Evolutionary conservation across 2,329 filamentous ascomycete genomes (phyloP).

Genomic region (Paracorniculantispora psalliotae): DNA sequence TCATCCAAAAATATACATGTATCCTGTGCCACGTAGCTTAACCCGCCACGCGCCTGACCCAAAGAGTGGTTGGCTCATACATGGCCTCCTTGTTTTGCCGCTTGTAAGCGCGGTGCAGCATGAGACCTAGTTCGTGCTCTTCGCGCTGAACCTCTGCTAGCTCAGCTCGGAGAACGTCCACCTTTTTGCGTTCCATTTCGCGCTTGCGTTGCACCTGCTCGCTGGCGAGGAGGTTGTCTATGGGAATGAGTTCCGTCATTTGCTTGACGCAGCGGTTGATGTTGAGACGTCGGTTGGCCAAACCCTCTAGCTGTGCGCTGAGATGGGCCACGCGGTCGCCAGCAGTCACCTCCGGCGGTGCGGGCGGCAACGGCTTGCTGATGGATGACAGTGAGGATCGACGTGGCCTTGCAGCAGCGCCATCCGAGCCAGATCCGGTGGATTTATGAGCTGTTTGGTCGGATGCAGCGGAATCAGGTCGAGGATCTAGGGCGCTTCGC

Average conservation of each 20-base stretch:
- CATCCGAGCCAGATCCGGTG: neutral
- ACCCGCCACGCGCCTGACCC: conserved; percentile 72
- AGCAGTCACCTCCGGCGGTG: conserved; percentile 55
- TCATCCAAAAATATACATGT: neutral
- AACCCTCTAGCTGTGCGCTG: conserved; percentile 58
- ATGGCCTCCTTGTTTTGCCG: conserved; percentile 62
- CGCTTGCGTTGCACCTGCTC: conserved; percentile 55
- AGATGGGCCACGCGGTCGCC: conserved; percentile 63
- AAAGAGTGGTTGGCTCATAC: conserved; percentile 64
- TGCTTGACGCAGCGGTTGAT: conserved; percentile 68
- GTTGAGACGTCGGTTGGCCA: conserved; percentile 65
- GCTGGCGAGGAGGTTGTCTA: conserved; percentile 62
- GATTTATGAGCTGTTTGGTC: neutral
- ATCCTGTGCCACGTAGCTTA: conserved; percentile 24
- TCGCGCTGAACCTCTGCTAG: conserved; percentile 69
- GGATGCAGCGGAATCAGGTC: neutral
- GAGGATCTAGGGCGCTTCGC: neutral
- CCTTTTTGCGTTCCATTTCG: conserved; percentile 57
- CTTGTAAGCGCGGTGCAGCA: conserved; percentile 70
- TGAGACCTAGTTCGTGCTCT: conserved; percentile 73
- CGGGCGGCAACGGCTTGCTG: conserved; percentile 56
- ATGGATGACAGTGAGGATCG: conserved; percentile 31
- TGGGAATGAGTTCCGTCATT: conserved; percentile 73
- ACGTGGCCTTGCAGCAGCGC: neutral
- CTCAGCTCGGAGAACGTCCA: conserved; percentile 60